Base-by-base conservation (phyloP, 2,329 filamentous ascomycete genomes). In the Aspergillus brunneoviolaceus region DNA sequence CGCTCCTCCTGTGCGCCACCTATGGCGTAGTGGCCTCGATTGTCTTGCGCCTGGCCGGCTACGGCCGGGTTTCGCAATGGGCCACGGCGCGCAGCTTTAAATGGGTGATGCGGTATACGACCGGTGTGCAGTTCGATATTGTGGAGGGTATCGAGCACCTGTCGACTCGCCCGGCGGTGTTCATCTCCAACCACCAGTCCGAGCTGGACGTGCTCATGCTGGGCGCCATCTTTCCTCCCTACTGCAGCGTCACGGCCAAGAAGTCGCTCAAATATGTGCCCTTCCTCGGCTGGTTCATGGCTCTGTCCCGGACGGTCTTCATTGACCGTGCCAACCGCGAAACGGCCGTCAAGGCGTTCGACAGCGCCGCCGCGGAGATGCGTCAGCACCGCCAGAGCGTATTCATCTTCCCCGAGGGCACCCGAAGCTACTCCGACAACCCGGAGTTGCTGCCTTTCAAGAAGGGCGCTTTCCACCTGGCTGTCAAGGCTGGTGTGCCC, bases 391-490 rank as follows among this genome's bases (percentile, higher is more conserved):
- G 80, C 64, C 90, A 93, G 68, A 81, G 78, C 60, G 81, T 83
- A 9, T 82, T 82, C 64, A 83, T 84, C 56, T 84, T 84, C 66
- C 80, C 81, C 0, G 95, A 99, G 80, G 95, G 95, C 54, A 99
- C 95, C 1, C 86, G 95, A 67, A 96, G 91, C 74, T 96, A 98
- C 79, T 84, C 90, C 59, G 86, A 89, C 69, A 88, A 93, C 57
- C 90, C 95, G 1, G 85, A 84, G 60, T 79, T 99, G 69, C 81
- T 98, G 57, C 91, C 92, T n/a, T 99, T 98, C 84, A 99, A 99
- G 81, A 99, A 99, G 82, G 95, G 95, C 61, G 95, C 94, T 51
- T 99, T 99, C 78, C 94, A 99, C 76, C 84, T 99, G 35, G 95
- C 95, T 50, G 86, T 99, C 21, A 91, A 98, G 81, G 94, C 94